Evolutionary conservation across 495 filamentous ascomycete species (phyloP), one percentile per base, ranked within the genome.

Genomic region (Penicillium verhagenii): DNA sequence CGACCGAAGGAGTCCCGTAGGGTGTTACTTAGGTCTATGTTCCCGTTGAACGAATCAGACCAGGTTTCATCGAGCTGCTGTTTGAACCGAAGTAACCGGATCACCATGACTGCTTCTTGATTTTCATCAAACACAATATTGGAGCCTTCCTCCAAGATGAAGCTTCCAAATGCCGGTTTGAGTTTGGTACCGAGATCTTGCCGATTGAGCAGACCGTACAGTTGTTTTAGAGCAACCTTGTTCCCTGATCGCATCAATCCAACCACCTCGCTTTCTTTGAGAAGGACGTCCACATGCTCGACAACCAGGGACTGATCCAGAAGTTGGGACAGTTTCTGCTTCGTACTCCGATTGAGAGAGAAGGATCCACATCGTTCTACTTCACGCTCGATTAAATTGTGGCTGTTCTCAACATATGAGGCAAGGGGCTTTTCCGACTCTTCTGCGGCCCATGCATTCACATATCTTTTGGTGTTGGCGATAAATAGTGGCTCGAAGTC

Each of bases 101-200:
- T 69, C 2, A 98, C 85, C 94, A 97, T 98, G n/a, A 91, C 84
- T 39, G 88, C 83, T 47, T 86, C 85, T 26, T 87, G 82, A 4
- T 81, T 79, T 25, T 85, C 86, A 64, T 96, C 92, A 53, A 87
- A 86, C 9, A 97, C 84, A 49, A 98, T 96, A 2, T 57, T 64
- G 0, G 85, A 77, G 3, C 94, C 95, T n/a, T 87, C 82, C 47
- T 82, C 75, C 20, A 84, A 73, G 57, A 97, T 94, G 71, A 92
- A 94, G 10, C 71, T 73, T 61, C 86, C 84, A 76, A 94, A 97
- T 0, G 91, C 79, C 3, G 74, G 61, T 52, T 80, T 87, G 11
- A 98, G 74, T 37, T 81, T 76, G 58, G 76, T 74, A 23, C 86
- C 85, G 3, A 91, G 81, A 7, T 78, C 73, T 13, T 82, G 82